Conservation (phyloP, 345 rosid species). For the Melastoma malabathricum region DNA sequence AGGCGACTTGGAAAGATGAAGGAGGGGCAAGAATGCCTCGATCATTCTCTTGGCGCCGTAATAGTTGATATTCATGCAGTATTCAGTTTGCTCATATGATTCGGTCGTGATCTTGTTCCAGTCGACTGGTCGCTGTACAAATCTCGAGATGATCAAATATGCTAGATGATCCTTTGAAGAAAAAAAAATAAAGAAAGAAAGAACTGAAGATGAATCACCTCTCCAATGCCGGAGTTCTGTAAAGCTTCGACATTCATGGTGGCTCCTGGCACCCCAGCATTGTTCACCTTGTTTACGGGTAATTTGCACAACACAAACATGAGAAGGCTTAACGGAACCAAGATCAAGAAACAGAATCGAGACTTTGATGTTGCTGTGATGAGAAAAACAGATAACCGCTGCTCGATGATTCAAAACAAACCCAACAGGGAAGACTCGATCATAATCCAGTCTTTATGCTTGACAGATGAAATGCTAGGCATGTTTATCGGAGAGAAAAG, state of each 20-base stretch:
- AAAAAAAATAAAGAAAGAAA: not conserved
- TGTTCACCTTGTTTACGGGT: slow-evolving; percentile 15
- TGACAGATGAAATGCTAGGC: no score
- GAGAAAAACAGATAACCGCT: no score
- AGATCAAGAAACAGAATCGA: no score
- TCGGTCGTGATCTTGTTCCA: slow-evolving; percentile 13
- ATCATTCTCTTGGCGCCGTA: slow-evolving; percentile 32
- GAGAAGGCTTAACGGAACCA: no score
- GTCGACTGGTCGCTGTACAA: slow-evolving; percentile 2
- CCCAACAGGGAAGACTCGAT: no score
- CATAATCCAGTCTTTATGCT: no score
- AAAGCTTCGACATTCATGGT: slow-evolving; percentile 7
- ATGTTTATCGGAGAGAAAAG: no score
- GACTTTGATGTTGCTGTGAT: no score
- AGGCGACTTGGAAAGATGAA: slow-evolving; percentile 22
- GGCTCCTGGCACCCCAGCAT: slow-evolving; percentile 14
- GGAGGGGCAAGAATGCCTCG: slow-evolving; percentile 22
- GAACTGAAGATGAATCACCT: not conserved
- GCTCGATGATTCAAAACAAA: no score
- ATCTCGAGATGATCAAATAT: no score
- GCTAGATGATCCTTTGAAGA: not conserved
- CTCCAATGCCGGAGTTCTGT: slow-evolving; percentile 2
- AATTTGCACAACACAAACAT: not conserved
- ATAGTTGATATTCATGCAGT: slow-evolving; percentile 31
- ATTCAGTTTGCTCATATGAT: slow-evolving; percentile 23